Evolutionary conservation across 1,284 basidiomycete species (phyloP), one percentile per base, ranked within the genome.

Genomic region (Pholiota adiposa): DNA sequence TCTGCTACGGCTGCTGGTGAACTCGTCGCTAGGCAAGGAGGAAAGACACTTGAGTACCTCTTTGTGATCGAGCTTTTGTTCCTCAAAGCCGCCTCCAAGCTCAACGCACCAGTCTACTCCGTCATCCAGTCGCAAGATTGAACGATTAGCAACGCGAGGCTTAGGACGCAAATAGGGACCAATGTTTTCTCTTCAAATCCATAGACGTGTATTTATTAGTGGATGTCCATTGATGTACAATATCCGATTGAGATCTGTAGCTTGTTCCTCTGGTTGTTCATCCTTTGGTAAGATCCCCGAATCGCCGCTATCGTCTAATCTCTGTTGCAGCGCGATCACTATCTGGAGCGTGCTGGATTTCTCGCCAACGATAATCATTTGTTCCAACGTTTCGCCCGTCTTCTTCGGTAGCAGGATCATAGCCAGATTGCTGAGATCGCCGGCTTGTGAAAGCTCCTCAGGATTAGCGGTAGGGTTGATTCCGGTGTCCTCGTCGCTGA

Each of bases 1-100:
- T 98, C 96, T 16, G 97, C 97, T 3, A 89, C 88, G 65, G 96
- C 96, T 1, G 96, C 97, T 8, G 96, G 96, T 56, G 87, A 97
- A 67, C 90, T 99, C 25, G 88, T 99, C 61, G 79, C 84, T 31
- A 87, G 93, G 76, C 83, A 88, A 65, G 94, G 94, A 38, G 94
- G 90, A 58, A 89, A 88, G 66, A 91, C 92, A 31, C 76, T 97
- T 58, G 94, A 98, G 77, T 98, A 98, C 79, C 77, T 99, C 67
- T 99, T 99, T 79, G 89, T 98, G 72, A 90, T 98, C 65, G 93
- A 95, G 65, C 77, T 98, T 54, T 81, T 89, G 49, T 90, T 94
- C 80, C 86, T 98, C 70, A 88, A 94, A 65, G 94, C 92, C 11
- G 75, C 82, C 8, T 80, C 86, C 62, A 90, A 92, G 76, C 84